Evolutionary conservation across 805 yeast genomes (phyloP).

Genomic region (Spencermartinsiella europaea): DNA sequence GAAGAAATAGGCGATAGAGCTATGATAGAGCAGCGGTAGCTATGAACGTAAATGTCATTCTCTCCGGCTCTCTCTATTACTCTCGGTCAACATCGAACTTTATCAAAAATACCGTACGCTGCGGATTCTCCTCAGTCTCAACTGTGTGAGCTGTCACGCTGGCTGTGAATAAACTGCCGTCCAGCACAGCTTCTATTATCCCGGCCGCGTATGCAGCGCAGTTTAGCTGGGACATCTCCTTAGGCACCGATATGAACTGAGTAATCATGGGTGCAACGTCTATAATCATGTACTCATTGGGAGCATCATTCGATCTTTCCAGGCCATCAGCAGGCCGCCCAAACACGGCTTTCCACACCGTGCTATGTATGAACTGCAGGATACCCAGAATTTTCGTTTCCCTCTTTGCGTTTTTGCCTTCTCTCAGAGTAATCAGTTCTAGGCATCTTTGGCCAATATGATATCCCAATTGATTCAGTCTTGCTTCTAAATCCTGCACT

Average conservation of each 20-base stretch:
- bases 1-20: no score
- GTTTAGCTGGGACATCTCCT: constrained; percentile 69
- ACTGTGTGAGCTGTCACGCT: constrained; percentile 79
- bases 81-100: constrained; percentile 47
- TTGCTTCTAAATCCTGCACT: constrained; percentile 56
- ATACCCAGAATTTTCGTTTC: constrained; percentile 63
- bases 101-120: constrained; percentile 69
- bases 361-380: constrained; percentile 64
- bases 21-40: no score
- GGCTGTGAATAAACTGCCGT: constrained; percentile 66
- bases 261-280: constrained; percentile 69
- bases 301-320: constrained; percentile 64
- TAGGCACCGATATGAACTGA: constrained; percentile 71
- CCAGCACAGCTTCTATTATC: constrained; percentile 74
- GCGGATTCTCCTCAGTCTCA: constrained; percentile 52
- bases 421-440: constrained; percentile 65
- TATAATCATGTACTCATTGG: constrained; percentile 70
- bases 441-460: constrained; percentile 67
- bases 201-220: constrained; percentile 86
- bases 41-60: no score
- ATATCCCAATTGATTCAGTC: constrained; percentile 70
- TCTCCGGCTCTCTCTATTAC: no score
- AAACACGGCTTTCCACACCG: constrained; percentile 69
- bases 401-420: constrained; percentile 61
- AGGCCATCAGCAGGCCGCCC: constrained; percentile 70